A percentile compares a stretch with the other conserved stretches of the same genome.
Conservation (phyloP, 2,329 filamentous ascomycete species). For the Polytolypa hystricis region DNA sequence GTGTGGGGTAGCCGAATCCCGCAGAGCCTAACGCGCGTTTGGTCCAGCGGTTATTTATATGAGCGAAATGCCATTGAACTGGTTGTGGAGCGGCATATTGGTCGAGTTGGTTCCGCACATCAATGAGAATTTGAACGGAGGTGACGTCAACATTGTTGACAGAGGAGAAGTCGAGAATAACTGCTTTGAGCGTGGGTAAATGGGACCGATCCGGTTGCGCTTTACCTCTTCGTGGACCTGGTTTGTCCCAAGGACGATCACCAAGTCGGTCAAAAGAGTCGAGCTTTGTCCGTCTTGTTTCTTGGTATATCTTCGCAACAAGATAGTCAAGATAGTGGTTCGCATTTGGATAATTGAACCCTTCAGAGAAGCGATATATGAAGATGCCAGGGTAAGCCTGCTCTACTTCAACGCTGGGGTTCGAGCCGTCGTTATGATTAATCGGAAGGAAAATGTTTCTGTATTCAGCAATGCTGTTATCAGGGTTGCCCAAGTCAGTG, state of each 20-base stretch:
- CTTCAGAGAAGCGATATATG: conserved; percentile 89
- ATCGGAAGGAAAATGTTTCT: conserved; percentile 82
- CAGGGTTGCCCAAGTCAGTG: conserved; percentile 28
- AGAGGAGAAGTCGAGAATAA: conserved; percentile 85
- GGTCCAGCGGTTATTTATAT: conserved; percentile 87
- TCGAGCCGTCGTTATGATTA: conserved; percentile 79
- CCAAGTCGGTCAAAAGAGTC: conserved; percentile 53
- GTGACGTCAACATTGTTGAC: conserved; percentile 94
- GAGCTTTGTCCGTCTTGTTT: conserved; percentile 66
- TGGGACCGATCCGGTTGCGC: conserved; percentile 36
- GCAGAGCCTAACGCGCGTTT: conserved; percentile 79
- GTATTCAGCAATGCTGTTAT: conserved; percentile 39
- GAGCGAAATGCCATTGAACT: conserved; percentile 95
- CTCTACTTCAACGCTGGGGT: conserved; percentile 68
- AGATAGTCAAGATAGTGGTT: conserved; percentile 78
- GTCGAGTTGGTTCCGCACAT: conserved; percentile 89
- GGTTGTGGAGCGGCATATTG: conserved; percentile 66
- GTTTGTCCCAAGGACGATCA: conserved; percentile 92
- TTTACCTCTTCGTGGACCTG: conserved; percentile 56
- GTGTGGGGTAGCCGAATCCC: conserved; percentile 74
- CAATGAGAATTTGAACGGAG: conserved; percentile 82
- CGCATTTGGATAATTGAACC: conserved; percentile 93
- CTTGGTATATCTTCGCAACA: conserved; percentile 52
- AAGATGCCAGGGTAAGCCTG: conserved; percentile 85
- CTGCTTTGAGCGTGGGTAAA: conserved; percentile 66